Evolutionary conservation across 192 early-diverging fungal species (phyloP), one percentile per base, ranked within the genome.

Genomic region (Spizellomyces punctatus): DNA sequence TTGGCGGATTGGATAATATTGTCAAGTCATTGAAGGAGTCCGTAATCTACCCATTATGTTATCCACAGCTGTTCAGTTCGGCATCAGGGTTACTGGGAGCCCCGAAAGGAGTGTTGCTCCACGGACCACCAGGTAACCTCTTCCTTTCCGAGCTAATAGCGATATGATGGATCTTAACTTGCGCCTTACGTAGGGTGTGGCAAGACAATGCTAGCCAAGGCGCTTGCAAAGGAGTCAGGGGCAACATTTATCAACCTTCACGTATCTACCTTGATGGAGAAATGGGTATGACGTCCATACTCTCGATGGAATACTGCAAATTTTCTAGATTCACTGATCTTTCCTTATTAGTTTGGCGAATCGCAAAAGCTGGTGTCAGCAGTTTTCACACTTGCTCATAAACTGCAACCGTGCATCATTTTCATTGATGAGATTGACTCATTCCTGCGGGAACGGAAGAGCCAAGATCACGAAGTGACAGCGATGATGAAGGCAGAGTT

Each of bases 341-440:
- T 46, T 22, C 12, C 10, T 48, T 0, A 63, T 16, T 45, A 75
- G 81, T 98, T 94, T 83, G 96, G 96, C 43, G 96, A 98, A 78
- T 94, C 92, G 36, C 96, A 99, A 78, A 95, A 96, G 67, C 85
- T 99, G 19, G 91, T 94, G 10, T 84, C 92, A 9, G 98, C 93
- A 0, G 82, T 99, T 47, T 99, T 99, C 74, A 90, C 94, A 5
- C 81, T 98, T 43, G 98, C 98, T 3, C 82, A 87, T 57, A 99
- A 99, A 81, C 85, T 99, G 47, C 89, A 96, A 74, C 98, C 98
- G 0, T 82, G 89, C 27, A 99, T 99, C 64, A 91, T 99, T 21
- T 99, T 99, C 76, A 99, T 99, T 78, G 98, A 99, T 82, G 98
- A 99, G 76, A 98, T 99, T 61, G 98, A 99, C 77, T 93, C 93